These are phyloP conservation scores for Coprinopsis cinerea DNA, from an alignment of 768 basidiomycete species.

Conservation along the genomic window DNA sequence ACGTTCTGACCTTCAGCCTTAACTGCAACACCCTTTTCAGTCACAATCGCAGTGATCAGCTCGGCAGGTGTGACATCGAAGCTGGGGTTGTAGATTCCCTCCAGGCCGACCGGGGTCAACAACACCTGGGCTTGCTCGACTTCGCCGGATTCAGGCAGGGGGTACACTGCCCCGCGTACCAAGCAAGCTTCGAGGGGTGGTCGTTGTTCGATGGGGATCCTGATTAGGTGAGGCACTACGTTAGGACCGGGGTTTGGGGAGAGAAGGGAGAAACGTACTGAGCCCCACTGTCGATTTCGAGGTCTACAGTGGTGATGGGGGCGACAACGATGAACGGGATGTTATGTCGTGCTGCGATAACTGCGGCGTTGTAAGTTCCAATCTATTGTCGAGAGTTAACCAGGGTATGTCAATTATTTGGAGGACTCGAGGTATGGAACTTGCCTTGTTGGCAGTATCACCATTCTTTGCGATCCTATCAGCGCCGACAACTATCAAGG, in stretches of 20 bases:
- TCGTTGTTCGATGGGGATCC: slow-evolving; percentile 91
- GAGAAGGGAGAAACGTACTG: slow-evolving; percentile 31
- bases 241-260: slow-evolving; percentile 8
- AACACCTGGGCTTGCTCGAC: slow-evolving; percentile 72
- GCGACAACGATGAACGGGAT: slow-evolving; percentile 94
- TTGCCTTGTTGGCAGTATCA: slow-evolving; percentile 91
- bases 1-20: slow-evolving; percentile 47
- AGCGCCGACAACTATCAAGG: slow-evolving; percentile 76
- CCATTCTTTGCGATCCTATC: slow-evolving; percentile 90
- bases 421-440: slow-evolving; percentile 10
- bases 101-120: slow-evolving; percentile 66
- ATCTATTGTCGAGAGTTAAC: slow-evolving; percentile 36
- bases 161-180: slow-evolving; percentile 76
- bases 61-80: slow-evolving; percentile 96
- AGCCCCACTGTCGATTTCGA: slow-evolving; percentile 66
- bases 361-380: slow-evolving; percentile 95
- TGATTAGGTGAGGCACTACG: slow-evolving; percentile 14
- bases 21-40: slow-evolving; percentile 89
- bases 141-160: slow-evolving; percentile 33
- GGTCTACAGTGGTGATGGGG: slow-evolving; percentile 88
- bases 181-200: slow-evolving; percentile 84
- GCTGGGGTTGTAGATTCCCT: slow-evolving; percentile 83
- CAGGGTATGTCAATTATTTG: slow-evolving; percentile 13
- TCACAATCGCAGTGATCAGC: slow-evolving; percentile 91
- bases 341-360: slow-evolving; percentile 79